A percentile compares a stretch with the other conserved stretches of the same genome.
Conservation (phyloP, 139 green algal species). For the Trebouxia sp. region DNA sequence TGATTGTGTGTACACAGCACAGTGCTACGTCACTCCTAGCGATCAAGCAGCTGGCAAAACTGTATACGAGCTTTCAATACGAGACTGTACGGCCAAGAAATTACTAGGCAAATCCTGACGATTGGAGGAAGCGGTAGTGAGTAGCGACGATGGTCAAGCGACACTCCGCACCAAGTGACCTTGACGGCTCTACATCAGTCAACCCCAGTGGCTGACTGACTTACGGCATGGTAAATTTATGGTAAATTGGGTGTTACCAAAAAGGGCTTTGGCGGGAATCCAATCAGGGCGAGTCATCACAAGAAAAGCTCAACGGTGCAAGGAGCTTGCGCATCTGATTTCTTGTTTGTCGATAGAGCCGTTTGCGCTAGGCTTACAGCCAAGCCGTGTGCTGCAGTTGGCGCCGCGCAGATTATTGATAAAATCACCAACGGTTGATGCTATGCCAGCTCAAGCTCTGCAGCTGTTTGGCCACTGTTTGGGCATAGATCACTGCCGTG, state of each 20-base stretch:
- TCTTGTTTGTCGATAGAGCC: neutral
- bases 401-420: neutral
- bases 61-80: too few species aligned
- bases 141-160: neutral
- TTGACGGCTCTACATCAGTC: slow-evolving; percentile 4
- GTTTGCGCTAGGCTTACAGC: neutral
- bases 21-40: neutral
- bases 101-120: too few species aligned
- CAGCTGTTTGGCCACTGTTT: neutral
- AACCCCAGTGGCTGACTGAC: too few species aligned
- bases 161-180: neutral
- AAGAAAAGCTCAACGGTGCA: neutral
- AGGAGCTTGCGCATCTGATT: neutral
- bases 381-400: neutral
- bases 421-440: neutral
- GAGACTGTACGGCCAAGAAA: too few species aligned
- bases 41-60: too few species aligned
- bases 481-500: neutral
- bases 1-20: neutral
- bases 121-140: neutral
- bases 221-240: too few species aligned
- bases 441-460: slow-evolving; percentile 9
- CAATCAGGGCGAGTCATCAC: too few species aligned
- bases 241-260: neutral
- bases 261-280: neutral